Evolutionary conservation across 805 yeast genomes (phyloP).

Genomic region (Lipomyces yamanashiensis): DNA sequence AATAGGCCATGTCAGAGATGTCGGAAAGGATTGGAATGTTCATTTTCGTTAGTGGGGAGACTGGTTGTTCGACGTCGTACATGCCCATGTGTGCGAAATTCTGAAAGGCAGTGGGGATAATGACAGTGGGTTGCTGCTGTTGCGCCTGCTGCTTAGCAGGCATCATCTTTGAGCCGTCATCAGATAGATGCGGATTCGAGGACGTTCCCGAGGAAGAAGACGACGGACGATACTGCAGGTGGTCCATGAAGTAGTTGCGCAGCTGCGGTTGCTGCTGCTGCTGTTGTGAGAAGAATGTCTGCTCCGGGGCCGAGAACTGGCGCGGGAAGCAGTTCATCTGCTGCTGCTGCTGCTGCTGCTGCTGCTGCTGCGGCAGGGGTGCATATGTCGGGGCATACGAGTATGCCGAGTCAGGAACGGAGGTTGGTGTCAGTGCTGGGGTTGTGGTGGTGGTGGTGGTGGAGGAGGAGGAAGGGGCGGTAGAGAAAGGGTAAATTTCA

Average conservation of each 20-base stretch:
- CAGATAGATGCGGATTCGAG: too few species aligned
- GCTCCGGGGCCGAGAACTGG: background rate
- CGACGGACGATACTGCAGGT: too few species aligned
- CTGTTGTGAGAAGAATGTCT: background rate
- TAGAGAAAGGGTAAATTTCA: background rate
- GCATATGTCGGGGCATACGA: constrained; percentile 1
- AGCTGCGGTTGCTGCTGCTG: constrained; percentile 14
- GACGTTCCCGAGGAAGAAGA: too few species aligned
- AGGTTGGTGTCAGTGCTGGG: background rate
- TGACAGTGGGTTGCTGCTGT: background rate
- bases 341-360: background rate
- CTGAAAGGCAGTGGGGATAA: background rate
- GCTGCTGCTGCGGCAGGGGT: background rate
- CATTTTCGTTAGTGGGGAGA: constrained; percentile 12
- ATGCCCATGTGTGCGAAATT: background rate
- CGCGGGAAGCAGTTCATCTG: background rate
- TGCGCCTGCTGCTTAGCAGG: constrained; percentile 5
- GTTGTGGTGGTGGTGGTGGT: background rate
- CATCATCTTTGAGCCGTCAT: too few species aligned
- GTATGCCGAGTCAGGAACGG: background rate
- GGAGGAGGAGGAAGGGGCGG: background rate
- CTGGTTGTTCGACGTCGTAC: constrained; percentile 6
- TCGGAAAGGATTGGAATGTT: background rate
- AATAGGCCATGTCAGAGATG: background rate
- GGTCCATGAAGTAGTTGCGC: too few species aligned